Conservation (phyloP, 768 basidiomycete species). For the Lanmaoa rubissima region DNA sequence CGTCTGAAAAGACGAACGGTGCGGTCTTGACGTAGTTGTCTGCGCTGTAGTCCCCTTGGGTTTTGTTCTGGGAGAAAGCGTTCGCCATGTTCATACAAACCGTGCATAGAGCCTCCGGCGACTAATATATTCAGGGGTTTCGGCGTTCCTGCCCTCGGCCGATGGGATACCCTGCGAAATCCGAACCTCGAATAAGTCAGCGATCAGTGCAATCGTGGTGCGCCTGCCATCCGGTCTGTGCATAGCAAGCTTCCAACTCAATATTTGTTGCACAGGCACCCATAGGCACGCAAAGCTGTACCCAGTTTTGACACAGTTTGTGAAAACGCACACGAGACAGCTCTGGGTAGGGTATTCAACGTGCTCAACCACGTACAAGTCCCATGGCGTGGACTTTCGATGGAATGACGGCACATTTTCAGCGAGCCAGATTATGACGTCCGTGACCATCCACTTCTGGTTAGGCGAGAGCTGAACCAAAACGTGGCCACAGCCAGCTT, state of each 20-base stretch:
- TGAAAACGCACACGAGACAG: background rate
- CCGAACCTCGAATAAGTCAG: slow-evolving; percentile 1
- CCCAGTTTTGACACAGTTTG: background rate
- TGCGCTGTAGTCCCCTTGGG: slow-evolving; percentile 54
- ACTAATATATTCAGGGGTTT: slow-evolving; percentile 10
- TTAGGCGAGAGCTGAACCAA: background rate
- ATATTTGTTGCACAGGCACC: background rate
- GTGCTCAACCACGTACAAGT: background rate
- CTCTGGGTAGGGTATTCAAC: background rate
- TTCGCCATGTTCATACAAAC: slow-evolving; percentile 9
- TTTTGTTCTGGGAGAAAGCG: background rate
- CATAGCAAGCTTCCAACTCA: background rate
- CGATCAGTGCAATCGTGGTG: background rate
- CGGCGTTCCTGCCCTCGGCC: slow-evolving; percentile 23
- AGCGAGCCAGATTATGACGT: background rate
- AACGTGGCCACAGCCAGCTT: background rate
- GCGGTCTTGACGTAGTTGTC: slow-evolving; percentile 60
- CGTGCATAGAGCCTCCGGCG: background rate
- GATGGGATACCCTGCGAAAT: slow-evolving; percentile 1
- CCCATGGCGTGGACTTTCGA: background rate
- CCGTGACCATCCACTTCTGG: background rate
- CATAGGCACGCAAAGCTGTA: background rate
- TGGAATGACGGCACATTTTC: background rate
- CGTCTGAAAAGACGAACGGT: slow-evolving; percentile 61
- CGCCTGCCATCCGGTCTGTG: background rate